phyloP scores from a whole-genome alignment of 495 filamentous ascomycete genomes.

The Penicillium psychrofluorescens region DNA sequence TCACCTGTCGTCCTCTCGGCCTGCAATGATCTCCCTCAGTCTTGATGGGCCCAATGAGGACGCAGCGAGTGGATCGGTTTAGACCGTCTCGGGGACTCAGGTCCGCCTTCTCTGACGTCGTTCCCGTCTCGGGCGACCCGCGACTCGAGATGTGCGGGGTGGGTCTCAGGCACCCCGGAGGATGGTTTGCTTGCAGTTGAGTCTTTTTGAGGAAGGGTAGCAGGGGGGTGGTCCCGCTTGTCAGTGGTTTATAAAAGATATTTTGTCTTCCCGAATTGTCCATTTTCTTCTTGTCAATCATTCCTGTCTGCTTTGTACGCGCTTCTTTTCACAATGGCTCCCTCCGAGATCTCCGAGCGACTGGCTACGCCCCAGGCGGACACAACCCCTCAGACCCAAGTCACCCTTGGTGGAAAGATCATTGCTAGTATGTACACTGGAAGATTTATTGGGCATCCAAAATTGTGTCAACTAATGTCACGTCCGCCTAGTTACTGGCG shows the following conservation, averaged over 20 bases:
- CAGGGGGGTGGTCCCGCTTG: not conserved
- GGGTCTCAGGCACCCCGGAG: too few relatives aligned
- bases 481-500: conserved; percentile 23
- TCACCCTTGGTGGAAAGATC: conserved; percentile 14
- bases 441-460: not conserved
- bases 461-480: not conserved
- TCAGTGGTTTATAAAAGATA: not conserved
- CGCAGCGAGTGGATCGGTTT: not conserved
- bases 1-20: not conserved
- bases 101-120: not conserved
- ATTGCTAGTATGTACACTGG: conserved; percentile 13
- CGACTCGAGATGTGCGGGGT: not conserved
- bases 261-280: not conserved
- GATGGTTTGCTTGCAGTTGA: not conserved
- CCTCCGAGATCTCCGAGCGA: conserved; percentile 1
- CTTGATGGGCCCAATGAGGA: not conserved
- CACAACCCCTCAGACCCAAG: conserved; percentile 8
- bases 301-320: not conserved
- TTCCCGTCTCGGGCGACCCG: not conserved
- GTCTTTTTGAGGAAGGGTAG: not conserved
- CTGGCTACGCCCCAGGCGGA: not conserved
- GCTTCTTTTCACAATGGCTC: conserved; percentile 1
- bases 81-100: conserved; percentile 4
- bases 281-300: not conserved
- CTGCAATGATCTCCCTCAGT: not conserved